Conservation (phyloP, 2,329 filamentous ascomycete species). For the Calonectria fujianensis region DNA sequence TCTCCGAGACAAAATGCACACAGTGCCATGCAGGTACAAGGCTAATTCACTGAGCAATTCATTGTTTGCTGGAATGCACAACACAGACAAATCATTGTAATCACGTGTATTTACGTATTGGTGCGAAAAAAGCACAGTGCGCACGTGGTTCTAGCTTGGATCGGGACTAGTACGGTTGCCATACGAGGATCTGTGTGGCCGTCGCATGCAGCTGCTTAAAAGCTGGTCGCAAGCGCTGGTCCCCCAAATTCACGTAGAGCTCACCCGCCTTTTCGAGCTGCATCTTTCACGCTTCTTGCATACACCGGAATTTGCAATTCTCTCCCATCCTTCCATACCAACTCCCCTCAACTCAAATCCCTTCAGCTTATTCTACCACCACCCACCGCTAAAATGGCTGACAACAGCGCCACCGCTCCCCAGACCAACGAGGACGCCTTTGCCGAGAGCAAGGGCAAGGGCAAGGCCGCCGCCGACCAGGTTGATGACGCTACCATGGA, state of each 20-base stretch:
- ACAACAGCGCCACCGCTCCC: constrained; percentile 70
- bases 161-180: constrained; percentile 58
- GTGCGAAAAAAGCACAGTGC: constrained; percentile 13
- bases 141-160: constrained; percentile 39
- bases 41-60: not conserved
- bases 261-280: constrained; percentile 54
- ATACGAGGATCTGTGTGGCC: constrained; percentile 51
- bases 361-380: not conserved
- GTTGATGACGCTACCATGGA: constrained; percentile 80
- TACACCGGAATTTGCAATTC: constrained; percentile 40
- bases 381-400: constrained; percentile 64
- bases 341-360: constrained; percentile 31
- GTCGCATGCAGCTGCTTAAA: constrained; percentile 55
- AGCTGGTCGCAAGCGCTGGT: constrained; percentile 50
- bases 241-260: constrained; percentile 48
- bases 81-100: not conserved
- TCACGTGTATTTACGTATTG: constrained; percentile 50
- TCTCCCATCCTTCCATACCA: constrained; percentile 39
- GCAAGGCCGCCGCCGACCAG: constrained; percentile 79
- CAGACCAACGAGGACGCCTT: constrained; percentile 63
- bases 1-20: constrained; percentile 3
- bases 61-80: constrained; percentile 27
- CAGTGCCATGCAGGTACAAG: constrained; percentile 16
- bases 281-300: constrained; percentile 49
- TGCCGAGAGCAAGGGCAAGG: constrained; percentile 87